phyloP scores from a whole-genome alignment of 768 basidiomycete genomes.

The Multifurca ochricompacta region DNA sequence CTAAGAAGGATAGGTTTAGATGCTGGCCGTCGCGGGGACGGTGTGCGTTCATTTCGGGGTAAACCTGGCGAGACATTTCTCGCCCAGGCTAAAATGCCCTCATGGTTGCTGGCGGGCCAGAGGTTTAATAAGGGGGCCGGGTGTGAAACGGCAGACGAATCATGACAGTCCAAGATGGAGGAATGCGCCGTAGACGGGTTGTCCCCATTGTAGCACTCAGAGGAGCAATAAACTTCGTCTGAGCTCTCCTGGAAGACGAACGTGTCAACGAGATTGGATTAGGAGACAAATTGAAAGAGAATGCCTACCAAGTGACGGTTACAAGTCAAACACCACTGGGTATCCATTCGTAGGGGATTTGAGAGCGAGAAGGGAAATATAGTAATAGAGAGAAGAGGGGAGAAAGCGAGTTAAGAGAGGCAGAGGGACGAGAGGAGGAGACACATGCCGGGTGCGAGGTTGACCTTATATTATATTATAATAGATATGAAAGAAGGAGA shows the following conservation, averaged over 20 bases:
- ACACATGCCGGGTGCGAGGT: not conserved
- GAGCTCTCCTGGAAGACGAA: conserved; percentile 27
- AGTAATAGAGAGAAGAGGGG: conserved; percentile 22
- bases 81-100: conserved; percentile 39
- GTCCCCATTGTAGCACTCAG: conserved; percentile 33
- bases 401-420: conserved; percentile 5
- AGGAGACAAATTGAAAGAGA: not conserved
- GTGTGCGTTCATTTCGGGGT: conserved; percentile 21
- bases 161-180: conserved; percentile 13
- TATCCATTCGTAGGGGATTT: conserved; percentile 39
- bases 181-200: conserved; percentile 21
- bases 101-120: conserved; percentile 31
- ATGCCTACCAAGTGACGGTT: conserved; percentile 47
- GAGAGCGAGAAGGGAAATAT: conserved; percentile 10
- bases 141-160: not conserved
- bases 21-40: conserved; percentile 7
- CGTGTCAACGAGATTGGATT: conserved; percentile 22
- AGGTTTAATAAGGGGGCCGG: conserved; percentile 7
- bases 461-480: conserved; percentile 20
- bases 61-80: conserved; percentile 26
- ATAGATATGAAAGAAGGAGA: conserved; percentile 5
- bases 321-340: conserved; percentile 68
- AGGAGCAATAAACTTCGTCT: conserved; percentile 46
- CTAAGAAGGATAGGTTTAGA: conserved; percentile 9
- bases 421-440: conserved; percentile 5